phyloP scores from a whole-genome alignment of 2,329 filamentous ascomycete species.

The Dryadomyces quercivorus region DNA sequence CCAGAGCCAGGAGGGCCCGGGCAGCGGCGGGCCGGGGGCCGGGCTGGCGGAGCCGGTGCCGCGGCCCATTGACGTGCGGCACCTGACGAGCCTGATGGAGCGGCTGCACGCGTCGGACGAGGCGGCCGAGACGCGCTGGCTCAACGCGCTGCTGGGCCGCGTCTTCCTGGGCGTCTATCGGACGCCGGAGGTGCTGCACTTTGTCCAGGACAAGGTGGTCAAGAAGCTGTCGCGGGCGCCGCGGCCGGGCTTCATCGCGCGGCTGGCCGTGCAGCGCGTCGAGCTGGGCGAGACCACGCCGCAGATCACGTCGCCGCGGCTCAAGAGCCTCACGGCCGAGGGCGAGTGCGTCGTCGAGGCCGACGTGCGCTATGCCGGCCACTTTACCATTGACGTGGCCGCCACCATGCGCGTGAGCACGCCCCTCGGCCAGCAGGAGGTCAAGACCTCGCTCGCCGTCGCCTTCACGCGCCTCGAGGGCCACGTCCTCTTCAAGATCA shows the following conservation, averaged over 20 bases:
- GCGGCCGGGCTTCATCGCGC: conserved; percentile 79
- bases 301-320: conserved; percentile 74
- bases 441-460: conserved; percentile 77
- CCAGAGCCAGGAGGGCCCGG: conserved; percentile 28
- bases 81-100: conserved; percentile 84
- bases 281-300: conserved; percentile 80
- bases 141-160: conserved; percentile 83
- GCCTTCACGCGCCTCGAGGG: conserved; percentile 78
- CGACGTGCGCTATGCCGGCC: conserved; percentile 80
- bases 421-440: conserved; percentile 82
- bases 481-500: conserved; percentile 74
- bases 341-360: conserved; percentile 81
- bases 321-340: conserved; percentile 83
- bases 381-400: conserved; percentile 78
- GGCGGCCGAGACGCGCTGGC: conserved; percentile 79
- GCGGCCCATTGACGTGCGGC: conserved; percentile 66
- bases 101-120: conserved; percentile 85
- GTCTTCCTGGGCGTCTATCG: conserved; percentile 82
- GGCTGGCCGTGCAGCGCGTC: conserved; percentile 70
- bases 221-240: conserved; percentile 95
- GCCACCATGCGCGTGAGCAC: conserved; percentile 90
- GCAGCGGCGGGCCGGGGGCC: background rate
- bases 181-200: conserved; percentile 67
- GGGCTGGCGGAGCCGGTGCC: conserved; percentile 55
- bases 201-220: conserved; percentile 74